phyloP scores from a whole-genome alignment of 306 rosid genomes.

The Nissolia schottii region DNA sequence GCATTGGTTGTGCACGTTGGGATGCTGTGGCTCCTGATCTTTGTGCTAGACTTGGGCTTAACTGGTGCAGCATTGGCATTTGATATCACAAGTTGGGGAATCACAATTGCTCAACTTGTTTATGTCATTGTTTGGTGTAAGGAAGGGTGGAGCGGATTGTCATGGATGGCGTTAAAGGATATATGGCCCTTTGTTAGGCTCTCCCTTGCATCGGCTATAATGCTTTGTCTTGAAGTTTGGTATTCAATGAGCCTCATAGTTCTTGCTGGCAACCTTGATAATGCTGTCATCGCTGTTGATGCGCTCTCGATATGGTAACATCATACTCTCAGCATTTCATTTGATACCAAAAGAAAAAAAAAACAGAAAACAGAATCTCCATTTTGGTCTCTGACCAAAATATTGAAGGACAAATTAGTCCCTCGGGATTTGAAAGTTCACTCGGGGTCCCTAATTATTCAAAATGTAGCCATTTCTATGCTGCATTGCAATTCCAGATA shows the following conservation, averaged over 20 bases:
- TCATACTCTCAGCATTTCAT: neutral
- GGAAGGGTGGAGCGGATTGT: slow-evolving; percentile 77
- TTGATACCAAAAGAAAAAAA: neutral
- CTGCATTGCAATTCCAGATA: too few species aligned
- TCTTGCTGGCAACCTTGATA: slow-evolving; percentile 71
- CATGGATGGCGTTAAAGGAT: slow-evolving; percentile 71
- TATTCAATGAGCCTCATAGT: slow-evolving; percentile 68
- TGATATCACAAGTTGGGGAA: slow-evolving; percentile 64
- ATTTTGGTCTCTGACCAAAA: too few species aligned
- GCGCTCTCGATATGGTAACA: slow-evolving; percentile 83
- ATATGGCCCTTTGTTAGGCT: slow-evolving; percentile 81
- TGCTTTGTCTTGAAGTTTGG: slow-evolving; percentile 96
- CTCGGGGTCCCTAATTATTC: too few species aligned
- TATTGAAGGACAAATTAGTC: too few species aligned
- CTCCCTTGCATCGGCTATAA: slow-evolving; percentile 86
- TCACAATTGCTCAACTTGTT: slow-evolving; percentile 50
- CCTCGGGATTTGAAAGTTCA: too few species aligned
- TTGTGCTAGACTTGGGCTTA: slow-evolving; percentile 48
- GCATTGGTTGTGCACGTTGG: slow-evolving; percentile 50
- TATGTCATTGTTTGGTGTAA: slow-evolving; percentile 77
- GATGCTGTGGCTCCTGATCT: slow-evolving; percentile 60
- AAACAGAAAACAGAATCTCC: too few species aligned
- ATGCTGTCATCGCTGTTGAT: slow-evolving; percentile 71
- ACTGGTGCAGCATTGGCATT: slow-evolving; percentile 72
- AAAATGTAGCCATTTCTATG: neutral